Evolutionary conservation across 2,329 filamentous ascomycete genomes (phyloP).

Genomic region (Pseudomassariella vexata): DNA sequence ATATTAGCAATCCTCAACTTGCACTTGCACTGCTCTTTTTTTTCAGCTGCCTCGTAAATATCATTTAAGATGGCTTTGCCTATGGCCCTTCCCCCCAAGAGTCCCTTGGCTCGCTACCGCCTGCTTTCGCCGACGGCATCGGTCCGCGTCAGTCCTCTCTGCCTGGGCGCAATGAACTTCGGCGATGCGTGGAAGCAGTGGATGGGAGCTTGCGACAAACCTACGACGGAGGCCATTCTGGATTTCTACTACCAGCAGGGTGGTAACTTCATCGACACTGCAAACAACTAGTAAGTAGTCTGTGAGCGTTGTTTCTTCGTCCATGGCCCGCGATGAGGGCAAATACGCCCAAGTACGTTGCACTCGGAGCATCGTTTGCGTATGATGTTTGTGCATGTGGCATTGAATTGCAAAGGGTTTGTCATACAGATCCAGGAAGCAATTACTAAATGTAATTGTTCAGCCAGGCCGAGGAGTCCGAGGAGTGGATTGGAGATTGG

Average conservation of each 20-base stretch:
- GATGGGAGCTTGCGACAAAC: conserved; percentile 62
- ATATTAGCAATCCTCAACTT: too few species aligned
- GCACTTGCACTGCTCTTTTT: too few species aligned
- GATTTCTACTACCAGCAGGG: conserved; percentile 58
- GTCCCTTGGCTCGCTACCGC: conserved; percentile 58
- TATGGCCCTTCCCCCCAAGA: conserved; percentile 44
- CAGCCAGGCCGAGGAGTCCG: conserved; percentile 55
- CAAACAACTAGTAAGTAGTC: conserved; percentile 70
- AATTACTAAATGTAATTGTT: too few species aligned
- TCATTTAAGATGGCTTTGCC: too few species aligned
- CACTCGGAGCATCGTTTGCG: too few species aligned
- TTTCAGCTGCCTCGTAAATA: too few species aligned
- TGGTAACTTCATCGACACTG: conserved; percentile 70
- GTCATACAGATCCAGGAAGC: too few species aligned
- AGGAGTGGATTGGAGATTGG: conserved; percentile 66
- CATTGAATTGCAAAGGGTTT: too few species aligned
- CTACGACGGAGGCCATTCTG: conserved; percentile 56
- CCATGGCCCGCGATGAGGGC: too few species aligned
- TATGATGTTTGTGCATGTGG: too few species aligned
- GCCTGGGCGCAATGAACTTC: conserved; percentile 55
- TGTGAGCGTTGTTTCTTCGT: too few species aligned
- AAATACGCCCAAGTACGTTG: too few species aligned
- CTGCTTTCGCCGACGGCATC: conserved; percentile 60
- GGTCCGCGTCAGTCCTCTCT: conserved; percentile 62
- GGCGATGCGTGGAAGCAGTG: conserved; percentile 47